Evolutionary conservation across 2,329 filamentous ascomycete species (phyloP).

Genomic region (Epichloe festucae): DNA sequence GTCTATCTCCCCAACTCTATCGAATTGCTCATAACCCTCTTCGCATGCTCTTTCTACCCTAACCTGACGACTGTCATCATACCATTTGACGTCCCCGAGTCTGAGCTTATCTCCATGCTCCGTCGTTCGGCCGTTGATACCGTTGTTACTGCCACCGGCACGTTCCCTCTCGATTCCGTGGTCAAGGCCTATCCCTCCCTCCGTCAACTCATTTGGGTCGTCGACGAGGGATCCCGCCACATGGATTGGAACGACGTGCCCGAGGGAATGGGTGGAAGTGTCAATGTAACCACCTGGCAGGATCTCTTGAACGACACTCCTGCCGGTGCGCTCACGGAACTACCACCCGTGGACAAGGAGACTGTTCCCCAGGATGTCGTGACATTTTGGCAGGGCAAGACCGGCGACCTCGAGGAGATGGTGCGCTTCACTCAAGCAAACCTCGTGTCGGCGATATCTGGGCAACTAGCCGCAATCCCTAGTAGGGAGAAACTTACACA

Average conservation of each 20-base stretch:
- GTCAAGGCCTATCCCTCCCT: slow-evolving; percentile 57
- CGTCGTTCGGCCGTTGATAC: slow-evolving; percentile 63
- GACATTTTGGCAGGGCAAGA: slow-evolving; percentile 51
- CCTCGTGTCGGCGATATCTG: slow-evolving; percentile 74
- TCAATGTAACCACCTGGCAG: slow-evolving; percentile 87
- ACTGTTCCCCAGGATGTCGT: slow-evolving; percentile 38
- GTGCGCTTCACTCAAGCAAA: slow-evolving; percentile 74
- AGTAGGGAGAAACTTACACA: slow-evolving; percentile 58
- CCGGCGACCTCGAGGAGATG: slow-evolving; percentile 48
- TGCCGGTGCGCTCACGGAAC: slow-evolving; percentile 41
- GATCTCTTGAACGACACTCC: slow-evolving; percentile 67
- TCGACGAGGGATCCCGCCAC: slow-evolving; percentile 78
- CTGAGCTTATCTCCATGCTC: slow-evolving; percentile 59
- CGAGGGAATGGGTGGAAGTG: slow-evolving; percentile 56
- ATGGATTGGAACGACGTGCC: slow-evolving; percentile 93
- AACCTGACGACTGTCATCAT: slow-evolving; percentile 73
- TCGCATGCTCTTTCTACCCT: slow-evolving; percentile 76
- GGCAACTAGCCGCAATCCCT: slow-evolving; percentile 64
- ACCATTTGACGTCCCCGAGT: slow-evolving; percentile 64
- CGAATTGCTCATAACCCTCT: slow-evolving; percentile 70
- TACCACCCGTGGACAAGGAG: slow-evolving; percentile 49
- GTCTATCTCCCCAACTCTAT: slow-evolving; percentile 89
- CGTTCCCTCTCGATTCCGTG: slow-evolving; percentile 67
- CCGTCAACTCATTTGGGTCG: slow-evolving; percentile 78
- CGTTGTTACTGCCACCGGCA: slow-evolving; percentile 72